Evolutionary conservation across 306 rosid species (phyloP), one percentile per base, ranked within the genome.

Genomic region (Benincasa hispida): DNA sequence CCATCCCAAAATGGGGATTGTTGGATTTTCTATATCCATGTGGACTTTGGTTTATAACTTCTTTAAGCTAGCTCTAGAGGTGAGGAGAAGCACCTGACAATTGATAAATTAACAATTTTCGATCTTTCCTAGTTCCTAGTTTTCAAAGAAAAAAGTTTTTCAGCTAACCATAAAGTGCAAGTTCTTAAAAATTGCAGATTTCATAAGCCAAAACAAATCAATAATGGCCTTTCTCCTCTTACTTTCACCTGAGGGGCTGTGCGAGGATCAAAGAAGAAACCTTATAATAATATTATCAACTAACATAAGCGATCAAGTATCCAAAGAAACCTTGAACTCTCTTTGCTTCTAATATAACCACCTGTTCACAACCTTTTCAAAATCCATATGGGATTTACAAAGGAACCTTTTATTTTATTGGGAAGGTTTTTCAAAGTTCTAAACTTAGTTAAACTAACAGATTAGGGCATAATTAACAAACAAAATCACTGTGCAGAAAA

Each of bases 401-500:
- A 58, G 27, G 34, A 58, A 58, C 63, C 34, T 58, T 11, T 19
- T 58, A 10, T 17, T 24, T 57, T 4, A 21, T 69, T 6, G 51
- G 51, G 13, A 19, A 5, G n/a, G n/a, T n/a, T 51, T 32, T 32
- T 73, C 2, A n/a, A 47, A 41, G 8, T 73, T 74, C 10, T 74
- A 2, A 32, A 24, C 47, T 48, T 74, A n/a, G 57, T 37, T 12
- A n/a, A n/a, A 41, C 45, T 50, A 73, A 55, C 10, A 56, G 18
- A 53, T 21, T n/a, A n/a, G n/a, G 34, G 34, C 76, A 39, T 24
- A 24, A 27, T n/a, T 53, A 74, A 34, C 12, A 28, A 51, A 34
- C 32, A 30, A 54, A 58, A 74, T 74, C 28, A 54, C 13, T 55
- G 25, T 55, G 69, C 69, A 93, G 97, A 83, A 87, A 86, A 54